These are phyloP conservation scores for Fusarium siculi DNA, from an alignment of 2,329 filamentous ascomycete genomes.

Conservation along the genomic window DNA sequence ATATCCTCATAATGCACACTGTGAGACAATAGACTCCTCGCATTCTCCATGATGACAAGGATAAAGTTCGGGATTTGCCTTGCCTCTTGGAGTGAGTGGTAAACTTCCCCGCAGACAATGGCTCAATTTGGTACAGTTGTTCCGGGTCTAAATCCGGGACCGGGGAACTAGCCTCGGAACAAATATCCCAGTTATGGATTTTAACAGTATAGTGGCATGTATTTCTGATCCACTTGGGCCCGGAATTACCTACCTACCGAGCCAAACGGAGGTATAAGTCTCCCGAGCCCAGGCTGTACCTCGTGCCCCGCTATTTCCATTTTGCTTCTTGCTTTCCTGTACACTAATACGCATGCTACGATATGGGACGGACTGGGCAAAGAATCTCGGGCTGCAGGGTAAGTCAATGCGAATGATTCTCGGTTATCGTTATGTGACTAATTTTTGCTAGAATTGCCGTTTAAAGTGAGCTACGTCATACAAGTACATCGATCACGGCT, in stretches of 20 bases:
- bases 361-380: neutral
- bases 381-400: neutral
- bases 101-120: neutral
- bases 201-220: accelerated
- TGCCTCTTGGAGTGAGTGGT: too few species aligned
- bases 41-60: too few species aligned
- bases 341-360: neutral
- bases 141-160: neutral
- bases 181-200: neutral
- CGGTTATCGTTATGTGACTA: neutral
- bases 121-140: neutral
- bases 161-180: neutral
- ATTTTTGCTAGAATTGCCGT: neutral
- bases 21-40: too few species aligned
- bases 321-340: neutral
- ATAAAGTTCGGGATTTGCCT: too few species aligned
- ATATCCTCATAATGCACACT: too few species aligned
- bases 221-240: neutral
- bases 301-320: neutral
- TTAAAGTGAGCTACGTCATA: neutral
- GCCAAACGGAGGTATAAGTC: neutral
- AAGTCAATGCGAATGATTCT: accelerated
- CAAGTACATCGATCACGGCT: neutral
- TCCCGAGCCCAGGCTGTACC: neutral
- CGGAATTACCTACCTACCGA: neutral